A percentile compares a stretch with the other conserved stretches of the same genome.
Conservation (phyloP, 2,329 filamentous ascomycete species). For the Curvularia sp. region DNA sequence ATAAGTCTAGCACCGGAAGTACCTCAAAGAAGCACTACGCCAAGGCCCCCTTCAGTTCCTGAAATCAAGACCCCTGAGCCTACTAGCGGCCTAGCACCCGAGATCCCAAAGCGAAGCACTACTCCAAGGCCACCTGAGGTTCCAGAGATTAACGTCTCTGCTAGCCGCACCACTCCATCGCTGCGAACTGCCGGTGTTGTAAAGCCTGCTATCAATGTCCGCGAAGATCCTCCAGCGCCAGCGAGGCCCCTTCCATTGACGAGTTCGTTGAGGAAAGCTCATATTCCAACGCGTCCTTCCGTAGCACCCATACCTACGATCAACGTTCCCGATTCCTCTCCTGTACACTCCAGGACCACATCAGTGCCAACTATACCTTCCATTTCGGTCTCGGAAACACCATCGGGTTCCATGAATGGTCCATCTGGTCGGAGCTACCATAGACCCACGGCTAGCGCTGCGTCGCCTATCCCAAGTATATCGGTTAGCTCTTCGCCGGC, state of each 20-base stretch:
- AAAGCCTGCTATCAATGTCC: conserved; percentile 34
- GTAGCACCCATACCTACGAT: conserved; percentile 53
- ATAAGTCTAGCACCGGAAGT: conserved; percentile 58
- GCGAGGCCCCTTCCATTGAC: conserved; percentile 35
- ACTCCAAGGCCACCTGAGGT: conserved; percentile 31
- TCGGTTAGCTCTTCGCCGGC: conserved; percentile 30
- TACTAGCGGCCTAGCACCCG: conserved; percentile 59
- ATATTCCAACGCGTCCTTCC: conserved; percentile 33
- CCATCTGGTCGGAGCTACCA: conserved; percentile 22
- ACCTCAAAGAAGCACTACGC: conserved; percentile 25
- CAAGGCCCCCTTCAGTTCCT: conserved; percentile 35
- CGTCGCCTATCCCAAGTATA: conserved; percentile 36
- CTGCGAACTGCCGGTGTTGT: conserved; percentile 28
- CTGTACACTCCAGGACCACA: conserved; percentile 36
- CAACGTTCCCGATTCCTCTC: conserved; percentile 55
- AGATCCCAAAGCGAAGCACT: conserved; percentile 27
- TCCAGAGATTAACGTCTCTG: conserved; percentile 41
- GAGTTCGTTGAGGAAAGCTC: conserved; percentile 37
- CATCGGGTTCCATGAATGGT: conserved; percentile 33
- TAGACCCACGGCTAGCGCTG: conserved; percentile 27
- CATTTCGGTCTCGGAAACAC: conserved; percentile 34
- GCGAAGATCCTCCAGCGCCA: conserved; percentile 40
- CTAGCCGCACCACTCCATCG: conserved; percentile 26
- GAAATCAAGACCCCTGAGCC: conserved; percentile 52
- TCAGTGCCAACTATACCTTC: conserved; percentile 29